A percentile compares a stretch with the other conserved stretches of the same genome.
Evolutionary conservation across 2,329 filamentous ascomycete genomes (phyloP).

Genomic region (Aspergillus sp.): DNA sequence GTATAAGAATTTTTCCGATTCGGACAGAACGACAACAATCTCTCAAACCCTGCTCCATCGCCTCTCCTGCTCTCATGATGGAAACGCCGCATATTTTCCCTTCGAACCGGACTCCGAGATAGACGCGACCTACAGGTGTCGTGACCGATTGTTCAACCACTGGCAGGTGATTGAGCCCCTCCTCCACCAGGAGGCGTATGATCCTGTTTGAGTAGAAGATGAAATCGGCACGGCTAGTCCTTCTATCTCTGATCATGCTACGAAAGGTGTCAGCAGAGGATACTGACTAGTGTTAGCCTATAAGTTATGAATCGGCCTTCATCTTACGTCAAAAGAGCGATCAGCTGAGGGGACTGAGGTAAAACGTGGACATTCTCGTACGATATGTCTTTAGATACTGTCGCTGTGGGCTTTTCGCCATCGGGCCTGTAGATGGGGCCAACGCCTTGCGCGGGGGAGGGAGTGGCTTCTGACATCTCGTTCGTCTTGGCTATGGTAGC

Average conservation of each 20-base stretch:
- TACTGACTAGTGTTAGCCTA: not conserved
- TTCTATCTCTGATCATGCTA: slow-evolving; percentile 93
- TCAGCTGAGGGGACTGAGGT: slow-evolving; percentile 91
- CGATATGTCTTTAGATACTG: slow-evolving; percentile 78
- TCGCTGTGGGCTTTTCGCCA: slow-evolving; percentile 79
- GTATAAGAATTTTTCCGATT: slow-evolving; percentile 98
- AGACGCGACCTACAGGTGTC: slow-evolving; percentile 84
- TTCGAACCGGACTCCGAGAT: slow-evolving; percentile 90
- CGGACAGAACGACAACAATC: slow-evolving; percentile 97
- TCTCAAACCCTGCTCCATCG: slow-evolving; percentile 95
- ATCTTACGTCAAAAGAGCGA: slow-evolving; percentile 93
- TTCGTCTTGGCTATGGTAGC: slow-evolving; percentile 25
- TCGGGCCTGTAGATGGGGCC: slow-evolving; percentile 77
- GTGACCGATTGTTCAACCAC: slow-evolving; percentile 86
- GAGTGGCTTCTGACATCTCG: slow-evolving; percentile 30
- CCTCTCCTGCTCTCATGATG: slow-evolving; percentile 97
- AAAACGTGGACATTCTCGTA: slow-evolving; percentile 89
- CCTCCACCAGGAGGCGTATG: slow-evolving; percentile 92
- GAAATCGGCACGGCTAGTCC: slow-evolving; percentile 90
- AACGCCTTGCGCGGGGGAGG: slow-evolving; percentile 64
- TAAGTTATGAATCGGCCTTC: slow-evolving; percentile 1
- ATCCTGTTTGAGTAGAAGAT: slow-evolving; percentile 99
- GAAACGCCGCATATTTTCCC: slow-evolving; percentile 98
- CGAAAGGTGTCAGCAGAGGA: slow-evolving; percentile 11
- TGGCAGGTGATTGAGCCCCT: slow-evolving; percentile 94